Conservation (phyloP, 805 yeast genomes). For the Suhomyces faveliae region DNA sequence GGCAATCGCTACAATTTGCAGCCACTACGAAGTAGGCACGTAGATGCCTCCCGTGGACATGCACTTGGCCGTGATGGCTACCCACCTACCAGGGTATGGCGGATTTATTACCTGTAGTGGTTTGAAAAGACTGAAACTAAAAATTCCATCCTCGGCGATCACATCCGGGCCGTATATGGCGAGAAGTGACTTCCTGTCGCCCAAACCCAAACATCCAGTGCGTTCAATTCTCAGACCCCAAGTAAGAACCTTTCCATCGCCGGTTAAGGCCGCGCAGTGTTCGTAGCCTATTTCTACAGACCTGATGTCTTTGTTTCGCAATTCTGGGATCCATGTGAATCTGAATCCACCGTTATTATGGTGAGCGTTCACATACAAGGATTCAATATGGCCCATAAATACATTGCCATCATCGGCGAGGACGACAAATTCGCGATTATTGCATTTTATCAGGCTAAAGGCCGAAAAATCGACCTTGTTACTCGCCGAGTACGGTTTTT, state of each 20-base stretch:
- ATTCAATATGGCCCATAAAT: slow-evolving; percentile 35
- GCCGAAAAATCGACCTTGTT: slow-evolving; percentile 20
- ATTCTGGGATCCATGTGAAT: slow-evolving; percentile 37
- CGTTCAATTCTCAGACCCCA: slow-evolving; percentile 67
- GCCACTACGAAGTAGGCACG: slow-evolving; percentile 10
- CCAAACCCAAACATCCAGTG: slow-evolving; percentile 76
- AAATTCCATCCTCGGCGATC: slow-evolving; percentile 31
- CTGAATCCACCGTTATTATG: slow-evolving; percentile 8
- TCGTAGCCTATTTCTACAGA: slow-evolving; percentile 70
- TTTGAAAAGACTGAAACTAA: slow-evolving; percentile 12
- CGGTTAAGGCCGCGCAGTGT: slow-evolving; percentile 62
- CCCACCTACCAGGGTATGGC: slow-evolving; percentile 40
- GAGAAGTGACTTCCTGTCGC: slow-evolving; percentile 16
- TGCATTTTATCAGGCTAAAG: slow-evolving; percentile 54
- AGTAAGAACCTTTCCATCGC: slow-evolving; percentile 52
- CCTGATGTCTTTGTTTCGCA: slow-evolving; percentile 49
- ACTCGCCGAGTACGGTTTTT: slow-evolving; percentile 24
- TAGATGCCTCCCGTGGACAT: slow-evolving; percentile 74
- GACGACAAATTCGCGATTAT: slow-evolving; percentile 52
- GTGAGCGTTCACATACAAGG: slow-evolving; percentile 11
- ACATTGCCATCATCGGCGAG: slow-evolving; percentile 53
- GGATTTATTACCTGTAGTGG: slow-evolving; percentile 40
- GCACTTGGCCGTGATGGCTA: slow-evolving; percentile 70
- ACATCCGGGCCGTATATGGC: slow-evolving; percentile 3
- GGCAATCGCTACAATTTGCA: no score